Percentiles rank a stretch among this genome's conserved stretches.
These are phyloP conservation scores for Globisporangium abappressorium DNA, from an alignment of 352 stramenopile species.

Conservation along the genomic window DNA sequence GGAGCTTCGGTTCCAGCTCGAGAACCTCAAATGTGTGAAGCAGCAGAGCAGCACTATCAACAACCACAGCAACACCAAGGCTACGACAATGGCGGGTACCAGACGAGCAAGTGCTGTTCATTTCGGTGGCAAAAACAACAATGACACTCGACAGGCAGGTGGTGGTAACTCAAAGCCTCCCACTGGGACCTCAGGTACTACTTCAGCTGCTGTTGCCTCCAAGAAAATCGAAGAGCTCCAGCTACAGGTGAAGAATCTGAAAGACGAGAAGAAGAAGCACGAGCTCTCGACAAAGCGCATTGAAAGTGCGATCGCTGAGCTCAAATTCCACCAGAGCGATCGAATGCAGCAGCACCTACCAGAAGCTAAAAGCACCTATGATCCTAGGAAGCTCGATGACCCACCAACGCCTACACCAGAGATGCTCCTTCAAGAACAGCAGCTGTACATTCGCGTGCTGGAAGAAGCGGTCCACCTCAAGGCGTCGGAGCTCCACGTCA, in stretches of 20 bases:
- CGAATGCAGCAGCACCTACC: neutral
- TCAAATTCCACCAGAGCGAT: conserved; percentile 36
- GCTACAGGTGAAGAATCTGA: conserved; percentile 36
- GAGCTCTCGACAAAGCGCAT: conserved; percentile 33
- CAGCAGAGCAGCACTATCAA: neutral
- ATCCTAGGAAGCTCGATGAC: neutral
- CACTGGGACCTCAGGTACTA: neutral
- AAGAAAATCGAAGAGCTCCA: conserved; percentile 31
- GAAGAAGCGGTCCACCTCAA: conserved; percentile 77
- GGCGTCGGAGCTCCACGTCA: conserved; percentile 60
- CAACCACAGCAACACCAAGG: neutral
- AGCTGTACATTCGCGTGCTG: conserved; percentile 69
- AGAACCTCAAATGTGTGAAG: conserved; percentile 29
- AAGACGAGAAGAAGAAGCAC: conserved; percentile 41
- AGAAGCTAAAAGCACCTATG: conserved; percentile 1
- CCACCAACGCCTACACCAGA: neutral
- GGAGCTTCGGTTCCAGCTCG: conserved; percentile 42
- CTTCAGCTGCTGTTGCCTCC: conserved; percentile 10
- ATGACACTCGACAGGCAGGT: neutral
- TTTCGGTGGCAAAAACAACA: neutral
- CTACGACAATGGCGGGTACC: neutral
- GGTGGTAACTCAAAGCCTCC: neutral
- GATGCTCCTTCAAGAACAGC: conserved; percentile 34
- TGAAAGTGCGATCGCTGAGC: conserved; percentile 33
- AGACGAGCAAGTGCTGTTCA: neutral